Evolutionary conservation across 257 asterid genomes (phyloP).

Genomic region (Anisodus tanguticus): DNA sequence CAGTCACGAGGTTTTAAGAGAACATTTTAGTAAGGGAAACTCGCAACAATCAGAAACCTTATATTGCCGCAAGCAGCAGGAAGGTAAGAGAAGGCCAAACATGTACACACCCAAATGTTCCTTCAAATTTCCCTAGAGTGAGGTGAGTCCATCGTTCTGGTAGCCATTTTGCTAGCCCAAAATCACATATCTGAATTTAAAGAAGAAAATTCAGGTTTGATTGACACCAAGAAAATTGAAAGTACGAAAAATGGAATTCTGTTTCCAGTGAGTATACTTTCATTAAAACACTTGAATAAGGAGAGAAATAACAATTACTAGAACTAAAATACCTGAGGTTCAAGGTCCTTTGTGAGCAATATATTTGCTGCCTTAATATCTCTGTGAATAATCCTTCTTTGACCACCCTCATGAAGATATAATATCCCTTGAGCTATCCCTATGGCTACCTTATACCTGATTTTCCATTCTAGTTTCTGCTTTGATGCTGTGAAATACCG

Average conservation of each 20-base stretch:
- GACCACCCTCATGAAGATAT: conserved; percentile 94
- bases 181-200: conserved; percentile 64
- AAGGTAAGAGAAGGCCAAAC: neutral
- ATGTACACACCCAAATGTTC: conserved; percentile 65
- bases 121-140: conserved; percentile 60
- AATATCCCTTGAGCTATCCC: conserved; percentile 84
- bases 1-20: conserved; percentile 23
- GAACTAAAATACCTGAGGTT: conserved; percentile 70
- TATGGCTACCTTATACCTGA: conserved; percentile 73
- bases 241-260: neutral
- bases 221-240: neutral
- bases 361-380: conserved; percentile 96
- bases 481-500: conserved; percentile 53
- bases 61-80: neutral
- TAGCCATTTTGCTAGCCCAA: conserved; percentile 78
- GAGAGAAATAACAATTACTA: neutral
- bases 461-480: conserved; percentile 71
- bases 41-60: neutral
- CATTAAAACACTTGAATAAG: neutral
- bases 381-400: conserved; percentile 88
- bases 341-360: conserved; percentile 80
- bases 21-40: neutral
- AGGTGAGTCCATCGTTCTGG: conserved; percentile 74
- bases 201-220: neutral
- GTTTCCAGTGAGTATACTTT: neutral